These are phyloP conservation scores for Spathaspora jeffriesii DNA, from an alignment of 1,139 yeast genomes.

Conservation along the genomic window DNA sequence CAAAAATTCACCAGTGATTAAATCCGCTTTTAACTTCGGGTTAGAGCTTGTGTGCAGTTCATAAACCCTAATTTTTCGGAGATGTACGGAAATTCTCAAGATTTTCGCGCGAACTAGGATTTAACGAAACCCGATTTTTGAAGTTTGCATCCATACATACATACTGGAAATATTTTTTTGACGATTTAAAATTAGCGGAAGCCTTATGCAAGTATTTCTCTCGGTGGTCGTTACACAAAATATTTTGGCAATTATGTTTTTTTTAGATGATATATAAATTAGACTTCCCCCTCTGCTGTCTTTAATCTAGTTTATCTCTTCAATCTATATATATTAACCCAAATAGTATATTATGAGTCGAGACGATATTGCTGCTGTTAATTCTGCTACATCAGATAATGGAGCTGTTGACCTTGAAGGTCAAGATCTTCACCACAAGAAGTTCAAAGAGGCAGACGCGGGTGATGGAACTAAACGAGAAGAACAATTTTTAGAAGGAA, in stretches of 20 bases:
- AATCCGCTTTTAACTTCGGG: neutral
- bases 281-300: neutral
- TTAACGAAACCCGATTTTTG: too few relatives aligned
- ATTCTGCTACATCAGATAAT: neutral
- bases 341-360: neutral
- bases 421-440: conserved; percentile 8
- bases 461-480: conserved; percentile 44
- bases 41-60: neutral
- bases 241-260: neutral
- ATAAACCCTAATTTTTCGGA: neutral
- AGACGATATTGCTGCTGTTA: neutral
- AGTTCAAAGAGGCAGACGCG: conserved; percentile 41
- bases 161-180: neutral
- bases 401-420: neutral
- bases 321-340: neutral
- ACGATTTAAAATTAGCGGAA: neutral
- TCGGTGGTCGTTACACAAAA: neutral
- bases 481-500: conserved; percentile 37
- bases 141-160: neutral
- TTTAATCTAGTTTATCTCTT: neutral
- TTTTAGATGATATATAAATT: conserved; percentile 1
- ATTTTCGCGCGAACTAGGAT: neutral
- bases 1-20: neutral
- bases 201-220: too few relatives aligned
- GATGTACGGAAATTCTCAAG: neutral